Evolutionary conservation across 441 rosid genomes (phyloP).

Genomic region (Dalechampia spathulata): DNA sequence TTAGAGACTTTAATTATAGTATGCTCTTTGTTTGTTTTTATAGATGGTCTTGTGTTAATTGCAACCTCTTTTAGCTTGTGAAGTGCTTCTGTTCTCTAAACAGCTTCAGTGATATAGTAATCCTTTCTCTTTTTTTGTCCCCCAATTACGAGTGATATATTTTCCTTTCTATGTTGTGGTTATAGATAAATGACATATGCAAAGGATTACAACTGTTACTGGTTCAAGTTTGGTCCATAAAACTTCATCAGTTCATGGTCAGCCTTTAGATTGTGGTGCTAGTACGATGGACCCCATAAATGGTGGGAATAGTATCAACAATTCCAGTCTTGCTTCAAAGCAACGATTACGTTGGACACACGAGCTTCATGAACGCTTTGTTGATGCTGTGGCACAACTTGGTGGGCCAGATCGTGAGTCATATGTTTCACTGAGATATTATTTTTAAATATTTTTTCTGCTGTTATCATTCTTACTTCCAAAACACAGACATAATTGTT

Average conservation of each 20-base stretch:
- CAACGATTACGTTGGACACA: conserved; percentile 95
- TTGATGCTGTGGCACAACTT: conserved; percentile 88
- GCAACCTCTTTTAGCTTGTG: background rate
- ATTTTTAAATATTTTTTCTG: background rate
- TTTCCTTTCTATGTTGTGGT: conserved; percentile 7
- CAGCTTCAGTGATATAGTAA: background rate
- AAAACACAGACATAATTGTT: background rate
- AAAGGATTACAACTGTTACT: conserved; percentile 35
- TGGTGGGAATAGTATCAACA: conserved; percentile 57
- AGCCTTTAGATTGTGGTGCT: conserved; percentile 39
- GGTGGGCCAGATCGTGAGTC: conserved; percentile 93
- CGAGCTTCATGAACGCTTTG: conserved; percentile 90
- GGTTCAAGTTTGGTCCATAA: conserved; percentile 34
- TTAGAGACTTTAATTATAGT: background rate
- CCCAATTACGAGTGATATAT: no score
- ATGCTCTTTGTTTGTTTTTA: background rate
- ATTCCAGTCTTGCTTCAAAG: conserved; percentile 84
- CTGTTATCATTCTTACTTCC: background rate
- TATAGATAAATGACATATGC: conserved; percentile 39
- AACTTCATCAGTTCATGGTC: conserved; percentile 47
- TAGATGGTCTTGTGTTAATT: background rate
- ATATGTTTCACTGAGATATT: background rate
- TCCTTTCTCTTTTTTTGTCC: background rate
- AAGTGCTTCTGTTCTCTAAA: conserved; percentile 2
- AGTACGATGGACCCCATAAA: conserved; percentile 59